phyloP scores from a whole-genome alignment of 2,329 filamentous ascomycete genomes.

The Cladosporium sp. region DNA sequence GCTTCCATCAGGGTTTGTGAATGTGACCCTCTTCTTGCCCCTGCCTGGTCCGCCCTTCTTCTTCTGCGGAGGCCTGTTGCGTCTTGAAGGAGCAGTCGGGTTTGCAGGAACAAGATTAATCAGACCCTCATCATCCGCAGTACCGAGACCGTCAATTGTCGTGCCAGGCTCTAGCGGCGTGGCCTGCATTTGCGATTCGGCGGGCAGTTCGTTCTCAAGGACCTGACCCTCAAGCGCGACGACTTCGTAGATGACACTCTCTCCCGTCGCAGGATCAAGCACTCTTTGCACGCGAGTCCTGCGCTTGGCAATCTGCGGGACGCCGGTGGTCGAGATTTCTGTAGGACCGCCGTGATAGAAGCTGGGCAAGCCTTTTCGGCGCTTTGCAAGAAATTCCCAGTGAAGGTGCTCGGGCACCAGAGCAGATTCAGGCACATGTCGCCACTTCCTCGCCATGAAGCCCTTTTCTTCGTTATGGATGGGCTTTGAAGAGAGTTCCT shows the following conservation, averaged over 20 bases:
- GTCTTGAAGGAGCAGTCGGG: conserved; percentile 41
- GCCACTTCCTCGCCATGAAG: conserved; percentile 45
- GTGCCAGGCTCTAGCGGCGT: conserved; percentile 53
- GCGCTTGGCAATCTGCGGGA: conserved; percentile 43
- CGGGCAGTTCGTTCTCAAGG: conserved; percentile 75
- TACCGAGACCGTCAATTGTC: conserved; percentile 54
- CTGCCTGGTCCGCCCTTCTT: conserved; percentile 69
- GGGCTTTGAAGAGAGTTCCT: conserved; percentile 36
- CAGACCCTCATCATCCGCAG: conserved; percentile 58
- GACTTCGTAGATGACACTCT: conserved; percentile 78
- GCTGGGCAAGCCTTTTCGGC: conserved; percentile 54
- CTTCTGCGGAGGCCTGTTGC: conserved; percentile 75
- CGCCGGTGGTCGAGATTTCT: conserved; percentile 36
- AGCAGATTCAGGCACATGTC: conserved; percentile 50
- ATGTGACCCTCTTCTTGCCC: conserved; percentile 69
- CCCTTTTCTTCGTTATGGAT: conserved; percentile 34
- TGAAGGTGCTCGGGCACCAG: conserved; percentile 55
- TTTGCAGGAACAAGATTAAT: conserved; percentile 40
- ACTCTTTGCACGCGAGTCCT: conserved; percentile 74
- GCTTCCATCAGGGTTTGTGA: conserved; percentile 42
- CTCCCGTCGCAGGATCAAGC: conserved; percentile 65
- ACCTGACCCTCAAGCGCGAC: conserved; percentile 73
- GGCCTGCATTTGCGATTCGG: conserved; percentile 44
- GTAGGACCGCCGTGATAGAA: conserved; percentile 38
- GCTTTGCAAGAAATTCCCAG: conserved; percentile 53